Conservation (phyloP, 2,329 filamentous ascomycete genomes). For the Ceratocystis destructans region DNA sequence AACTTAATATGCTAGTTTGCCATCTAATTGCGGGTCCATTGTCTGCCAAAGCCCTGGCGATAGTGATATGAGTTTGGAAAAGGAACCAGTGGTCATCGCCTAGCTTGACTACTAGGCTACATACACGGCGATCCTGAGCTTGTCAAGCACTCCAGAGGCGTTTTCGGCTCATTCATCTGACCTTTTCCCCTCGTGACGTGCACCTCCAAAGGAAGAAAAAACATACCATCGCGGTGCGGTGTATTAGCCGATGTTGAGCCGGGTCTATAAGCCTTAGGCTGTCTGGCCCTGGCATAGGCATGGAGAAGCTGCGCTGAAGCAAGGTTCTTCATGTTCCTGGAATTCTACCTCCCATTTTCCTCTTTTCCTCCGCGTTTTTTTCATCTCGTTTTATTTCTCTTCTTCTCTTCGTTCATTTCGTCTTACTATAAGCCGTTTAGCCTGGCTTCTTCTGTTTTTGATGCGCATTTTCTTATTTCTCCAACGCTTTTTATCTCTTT, state of each 20-base stretch:
- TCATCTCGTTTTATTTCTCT: background rate
- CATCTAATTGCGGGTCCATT: no score
- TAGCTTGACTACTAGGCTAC: no score
- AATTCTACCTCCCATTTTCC: background rate
- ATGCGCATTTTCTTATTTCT: slow-evolving; percentile 5
- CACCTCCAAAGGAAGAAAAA: background rate
- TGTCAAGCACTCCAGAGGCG: no score
- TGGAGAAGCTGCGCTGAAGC: background rate
- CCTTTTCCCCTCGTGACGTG: background rate
- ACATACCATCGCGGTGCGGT: background rate
- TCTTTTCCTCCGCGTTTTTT: slow-evolving; percentile 7
- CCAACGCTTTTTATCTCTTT: background rate
- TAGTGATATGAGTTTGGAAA: no score
- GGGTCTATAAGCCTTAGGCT: background rate
- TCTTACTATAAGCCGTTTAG: background rate
- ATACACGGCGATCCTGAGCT: no score
- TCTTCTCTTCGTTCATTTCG: background rate
- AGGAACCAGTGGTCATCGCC: no score
- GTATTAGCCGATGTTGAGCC: background rate
- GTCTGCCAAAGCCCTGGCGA: no score
- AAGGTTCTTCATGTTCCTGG: background rate
- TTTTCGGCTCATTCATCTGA: no score
- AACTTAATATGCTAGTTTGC: no score
- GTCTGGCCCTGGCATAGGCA: background rate
- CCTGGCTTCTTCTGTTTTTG: no score